phyloP scores from a whole-genome alignment of 2,329 filamentous ascomycete genomes.

The Sphaerulina vaccinii region DNA sequence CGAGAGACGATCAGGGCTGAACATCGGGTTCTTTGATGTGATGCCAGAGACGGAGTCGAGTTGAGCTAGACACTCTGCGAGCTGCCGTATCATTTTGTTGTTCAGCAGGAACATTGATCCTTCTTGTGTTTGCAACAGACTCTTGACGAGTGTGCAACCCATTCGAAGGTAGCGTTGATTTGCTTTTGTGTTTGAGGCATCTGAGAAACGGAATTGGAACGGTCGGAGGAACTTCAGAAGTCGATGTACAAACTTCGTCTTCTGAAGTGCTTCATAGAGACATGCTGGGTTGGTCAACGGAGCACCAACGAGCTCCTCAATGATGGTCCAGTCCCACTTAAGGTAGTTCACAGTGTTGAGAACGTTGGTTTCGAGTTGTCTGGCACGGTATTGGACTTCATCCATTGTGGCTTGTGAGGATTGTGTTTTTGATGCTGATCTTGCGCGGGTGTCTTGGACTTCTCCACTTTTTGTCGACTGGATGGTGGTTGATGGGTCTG shows the following conservation, averaged over 20 bases:
- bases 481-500: constrained; percentile 42
- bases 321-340: constrained; percentile 98
- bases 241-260: constrained; percentile 93
- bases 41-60: constrained; percentile 76
- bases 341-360: constrained; percentile 83
- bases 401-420: constrained; percentile 62
- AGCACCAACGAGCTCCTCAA: constrained; percentile 86
- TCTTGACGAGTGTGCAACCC: constrained; percentile 84
- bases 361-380: constrained; percentile 77
- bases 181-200: constrained; percentile 83
- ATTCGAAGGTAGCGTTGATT: constrained; percentile 92
- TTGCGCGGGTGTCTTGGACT: constrained; percentile 39
- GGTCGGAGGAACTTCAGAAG: constrained; percentile 93
- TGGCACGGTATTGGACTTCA: constrained; percentile 60
- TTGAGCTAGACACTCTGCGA: constrained; percentile 93
- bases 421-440: constrained; percentile 54
- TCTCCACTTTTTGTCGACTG: constrained; percentile 25
- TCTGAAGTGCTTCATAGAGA: constrained; percentile 88
- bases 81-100: constrained; percentile 88
- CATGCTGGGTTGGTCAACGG: constrained; percentile 87
- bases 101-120: constrained; percentile 82
- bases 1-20: constrained; percentile 77
- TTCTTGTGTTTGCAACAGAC: constrained; percentile 79
- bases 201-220: constrained; percentile 94
- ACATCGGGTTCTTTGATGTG: constrained; percentile 82